Evolutionary conservation across 768 basidiomycete genomes (phyloP), one percentile per base, ranked within the genome.

Genomic region (Hydnomerulius pinastri): DNA sequence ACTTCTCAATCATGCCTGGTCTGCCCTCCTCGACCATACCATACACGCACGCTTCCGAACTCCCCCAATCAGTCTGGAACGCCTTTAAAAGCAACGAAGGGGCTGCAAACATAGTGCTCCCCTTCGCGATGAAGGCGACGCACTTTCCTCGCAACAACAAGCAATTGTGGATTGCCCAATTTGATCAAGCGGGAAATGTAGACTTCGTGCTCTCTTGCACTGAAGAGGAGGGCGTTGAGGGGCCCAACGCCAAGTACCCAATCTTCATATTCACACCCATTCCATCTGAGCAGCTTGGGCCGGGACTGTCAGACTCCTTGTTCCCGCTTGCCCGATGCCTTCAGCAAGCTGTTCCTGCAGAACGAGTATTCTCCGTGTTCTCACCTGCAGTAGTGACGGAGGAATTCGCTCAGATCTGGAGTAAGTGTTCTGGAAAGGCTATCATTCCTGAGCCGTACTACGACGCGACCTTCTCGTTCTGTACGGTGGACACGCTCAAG

Each of bases 361-460:
- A 68, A 25, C 73, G 86, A 10, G 72, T 86, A 0, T 90, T 83
- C 63, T 87, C 88, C 1, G 73, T 88, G 8, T 90, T 87, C 55
- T 80, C 83, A 2, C 71, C 76, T 5, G 73, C 80, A 4, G 56
- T 60, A 6, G 66, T 89, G 15, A 67, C 80, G 3, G 33, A 52
- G 7, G 55, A 58, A 3, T 87, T 90, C 53, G 72, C 75, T 3
- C 44, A 63, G 2, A 56, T 71, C 15, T 89, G 84, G 86, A 67
- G 70, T 21, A 46, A 55, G 8, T 53, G 70, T 21, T 81, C 85
- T 1, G 71, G 74, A 3, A 70, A 82, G 21, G 50, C 55, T 3
- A 38, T 61, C 27, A 62, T 72, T 32, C 28, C 49, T 2, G 60
- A 73, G 0, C 78, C 79, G 0, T 90, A 88, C 59, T 90, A 90